Conservation (phyloP, 345 rosid species). For the Physaria fendleri region DNA sequence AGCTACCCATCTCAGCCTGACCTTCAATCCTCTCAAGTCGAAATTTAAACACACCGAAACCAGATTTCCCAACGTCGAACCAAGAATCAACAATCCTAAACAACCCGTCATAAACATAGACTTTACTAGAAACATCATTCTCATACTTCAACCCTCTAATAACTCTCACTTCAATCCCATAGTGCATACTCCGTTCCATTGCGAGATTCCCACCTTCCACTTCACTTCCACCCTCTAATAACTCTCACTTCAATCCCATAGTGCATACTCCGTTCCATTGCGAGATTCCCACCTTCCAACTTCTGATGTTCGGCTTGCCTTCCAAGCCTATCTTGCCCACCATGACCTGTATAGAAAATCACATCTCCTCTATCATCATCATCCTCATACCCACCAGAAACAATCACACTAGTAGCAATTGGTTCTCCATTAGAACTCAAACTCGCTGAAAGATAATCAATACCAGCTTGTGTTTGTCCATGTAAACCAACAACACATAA, state of each 20-base stretch:
- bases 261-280: conserved; percentile 74
- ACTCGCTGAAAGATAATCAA: conserved; percentile 58
- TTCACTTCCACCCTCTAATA: no score
- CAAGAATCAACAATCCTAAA: conserved; percentile 76
- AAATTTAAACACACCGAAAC: conserved; percentile 83
- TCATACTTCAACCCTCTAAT: conserved; percentile 68
- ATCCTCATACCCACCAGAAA: conserved; percentile 87
- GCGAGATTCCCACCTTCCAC: conserved; percentile 91
- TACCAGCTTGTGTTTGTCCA: conserved; percentile 83
- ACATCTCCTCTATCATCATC: conserved; percentile 73
- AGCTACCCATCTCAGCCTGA: conserved; percentile 79
- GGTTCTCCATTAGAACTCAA: conserved; percentile 77
- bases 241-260: conserved; percentile 82
- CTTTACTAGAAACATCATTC: conserved; percentile 40
- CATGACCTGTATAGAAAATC: conserved; percentile 75
- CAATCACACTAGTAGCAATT: conserved; percentile 77
- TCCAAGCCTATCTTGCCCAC: conserved; percentile 69
- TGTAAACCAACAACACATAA: conserved; percentile 76
- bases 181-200: conserved; percentile 71
- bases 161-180: conserved; percentile 79
- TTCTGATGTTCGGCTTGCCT: conserved; percentile 66
- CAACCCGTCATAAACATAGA: conserved; percentile 86
- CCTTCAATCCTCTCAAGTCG: conserved; percentile 68
- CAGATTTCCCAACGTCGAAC: conserved; percentile 89
- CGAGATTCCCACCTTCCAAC: conserved; percentile 87